phyloP scores from a whole-genome alignment of 352 stramenopile genomes.

The Phytophthora hybrid region DNA sequence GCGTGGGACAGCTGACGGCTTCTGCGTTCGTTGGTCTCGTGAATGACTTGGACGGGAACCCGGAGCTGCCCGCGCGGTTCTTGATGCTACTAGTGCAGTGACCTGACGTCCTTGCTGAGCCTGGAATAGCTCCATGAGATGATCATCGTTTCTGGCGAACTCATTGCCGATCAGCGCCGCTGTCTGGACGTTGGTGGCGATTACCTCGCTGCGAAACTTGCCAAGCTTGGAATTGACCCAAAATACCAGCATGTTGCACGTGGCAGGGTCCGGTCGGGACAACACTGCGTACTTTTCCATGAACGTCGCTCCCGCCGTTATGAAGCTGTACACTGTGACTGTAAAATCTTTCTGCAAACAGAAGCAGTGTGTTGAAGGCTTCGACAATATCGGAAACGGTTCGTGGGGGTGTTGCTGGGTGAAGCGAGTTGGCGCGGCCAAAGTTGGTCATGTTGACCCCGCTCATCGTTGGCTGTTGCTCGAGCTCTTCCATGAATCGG shows the following conservation, averaged over 20 bases:
- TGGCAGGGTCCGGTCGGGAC: too few species aligned
- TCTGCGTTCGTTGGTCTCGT: neutral
- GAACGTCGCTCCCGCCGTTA: too few species aligned
- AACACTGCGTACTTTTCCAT: too few species aligned
- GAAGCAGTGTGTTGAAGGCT: too few species aligned
- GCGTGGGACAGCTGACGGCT: neutral
- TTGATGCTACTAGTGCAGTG: neutral
- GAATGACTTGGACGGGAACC: too few species aligned
- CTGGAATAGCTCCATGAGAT: conserved; percentile 8
- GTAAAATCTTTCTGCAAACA: too few species aligned
- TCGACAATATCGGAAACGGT: too few species aligned
- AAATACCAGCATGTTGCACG: conserved; percentile 6
- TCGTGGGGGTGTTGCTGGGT: too few species aligned
- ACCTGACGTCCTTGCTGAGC: neutral
- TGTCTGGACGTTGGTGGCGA: neutral
- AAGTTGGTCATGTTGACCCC: neutral
- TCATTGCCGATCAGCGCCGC: neutral
- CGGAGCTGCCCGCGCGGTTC: too few species aligned
- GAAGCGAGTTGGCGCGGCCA: too few species aligned
- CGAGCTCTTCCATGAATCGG: too few species aligned
- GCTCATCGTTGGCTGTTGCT: neutral
- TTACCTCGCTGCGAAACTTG: conserved; percentile 11
- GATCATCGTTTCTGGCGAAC: conserved; percentile 8
- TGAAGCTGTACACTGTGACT: too few species aligned
- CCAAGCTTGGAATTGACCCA: conserved; percentile 14